Conservation (phyloP, 208 protist species). For the Acanthamoeba healyi region DNA sequence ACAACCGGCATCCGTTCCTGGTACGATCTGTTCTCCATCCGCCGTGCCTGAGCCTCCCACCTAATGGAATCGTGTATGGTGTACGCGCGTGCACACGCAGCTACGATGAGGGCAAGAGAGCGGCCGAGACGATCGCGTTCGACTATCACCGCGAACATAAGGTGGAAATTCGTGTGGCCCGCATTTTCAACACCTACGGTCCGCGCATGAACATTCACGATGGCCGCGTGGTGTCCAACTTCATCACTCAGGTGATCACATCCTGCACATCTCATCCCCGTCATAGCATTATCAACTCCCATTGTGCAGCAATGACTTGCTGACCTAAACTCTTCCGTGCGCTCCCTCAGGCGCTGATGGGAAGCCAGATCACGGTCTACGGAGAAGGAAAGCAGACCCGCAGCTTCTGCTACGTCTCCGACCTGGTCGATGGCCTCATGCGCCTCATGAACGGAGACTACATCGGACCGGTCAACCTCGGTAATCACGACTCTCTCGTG, state of each 20-base stretch:
- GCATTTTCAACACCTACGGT: conserved; percentile 97
- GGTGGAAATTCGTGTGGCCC: conserved; percentile 93
- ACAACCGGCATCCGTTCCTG: conserved; percentile 93
- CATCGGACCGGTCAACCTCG: conserved; percentile 47
- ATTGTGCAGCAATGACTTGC: background rate
- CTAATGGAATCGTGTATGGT: too few relatives aligned
- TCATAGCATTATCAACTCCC: too few relatives aligned
- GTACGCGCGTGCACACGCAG: background rate
- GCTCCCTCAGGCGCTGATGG: conserved; percentile 14
- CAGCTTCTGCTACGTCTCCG: conserved; percentile 93
- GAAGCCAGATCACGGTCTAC: conserved; percentile 92
- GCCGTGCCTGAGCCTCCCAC: too few relatives aligned
- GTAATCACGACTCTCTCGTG: too few relatives aligned
- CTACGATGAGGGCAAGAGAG: conserved; percentile 96
- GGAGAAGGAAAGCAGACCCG: conserved; percentile 94
- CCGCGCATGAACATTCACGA: conserved; percentile 95
- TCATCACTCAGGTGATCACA: conserved; percentile 85
- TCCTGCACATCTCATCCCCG: too few relatives aligned
- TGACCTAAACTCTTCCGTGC: background rate
- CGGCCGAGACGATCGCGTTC: conserved; percentile 92
- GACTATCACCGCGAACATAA: conserved; percentile 74
- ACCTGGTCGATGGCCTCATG: conserved; percentile 86
- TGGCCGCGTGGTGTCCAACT: conserved; percentile 96
- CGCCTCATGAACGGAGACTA: conserved; percentile 63
- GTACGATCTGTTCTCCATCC: conserved; percentile 75